Base-by-base conservation (phyloP, 2,329 filamentous ascomycete genomes). In the Aspergillus spinulosporus region DNA sequence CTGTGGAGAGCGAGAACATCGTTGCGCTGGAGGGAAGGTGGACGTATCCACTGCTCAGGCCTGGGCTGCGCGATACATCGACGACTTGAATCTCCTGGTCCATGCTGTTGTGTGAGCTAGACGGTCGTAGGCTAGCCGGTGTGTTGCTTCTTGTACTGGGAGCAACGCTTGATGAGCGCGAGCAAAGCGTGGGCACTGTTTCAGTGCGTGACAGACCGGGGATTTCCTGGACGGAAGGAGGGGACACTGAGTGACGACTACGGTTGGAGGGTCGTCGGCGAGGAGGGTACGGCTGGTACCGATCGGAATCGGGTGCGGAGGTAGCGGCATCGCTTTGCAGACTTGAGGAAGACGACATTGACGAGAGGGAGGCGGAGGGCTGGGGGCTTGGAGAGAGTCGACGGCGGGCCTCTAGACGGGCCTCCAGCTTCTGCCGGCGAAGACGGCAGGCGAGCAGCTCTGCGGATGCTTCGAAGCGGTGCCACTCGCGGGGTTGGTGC, bases 141-240 rank as follows among this genome's bases (percentile, higher is more conserved):
- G 76, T 78, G 37, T 48, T 62, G 45, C 74, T 75, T 12, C 74
- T 71, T 11, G 71, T 74, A 57, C 74, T 77, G 14, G 76, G 73
- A 5, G 76, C 72, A 9, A 74, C 53, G 48, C 76, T 78, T 21
- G 76, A 78, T 1, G 76, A 76, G 31, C 75, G 72, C 31, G 76
- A 78, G 63, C 71, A 72, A 31, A 75, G 63, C 3, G 74, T 75
- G 53, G 68, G 73, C 40, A 70, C 68, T 3, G 74, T 76, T 54
- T 75, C 72, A 1, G 73, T 71, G 28, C 74, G 72, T 1, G 75
- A 75, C 2, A 79, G 68, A 2, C 65, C 64, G 3, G 77, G 77
- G 0, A 79, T 70, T 57, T 79, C 77, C 26, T 71, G 70, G 44
- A 77, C 59, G 2, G 76, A 78, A 4, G 76, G 74, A 2, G 75